Evolutionary conservation across 345 rosid species (phyloP), one percentile per base, ranked within the genome.

Genomic region (Citropsis articulata): DNA sequence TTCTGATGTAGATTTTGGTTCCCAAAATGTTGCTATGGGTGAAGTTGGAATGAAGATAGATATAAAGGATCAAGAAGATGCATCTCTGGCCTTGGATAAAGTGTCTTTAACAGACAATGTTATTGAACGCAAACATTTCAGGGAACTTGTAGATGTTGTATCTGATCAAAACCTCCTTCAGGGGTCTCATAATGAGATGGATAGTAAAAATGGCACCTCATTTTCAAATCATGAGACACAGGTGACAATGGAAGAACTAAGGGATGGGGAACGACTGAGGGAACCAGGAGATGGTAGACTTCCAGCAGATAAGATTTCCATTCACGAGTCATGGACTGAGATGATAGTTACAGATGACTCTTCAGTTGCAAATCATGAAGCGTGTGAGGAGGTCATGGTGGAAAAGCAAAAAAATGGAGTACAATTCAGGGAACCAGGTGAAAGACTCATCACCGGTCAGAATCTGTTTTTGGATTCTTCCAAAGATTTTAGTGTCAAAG

Each of bases 371-470:
- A 80, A 81, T 48, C 74, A 77, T 66, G 77, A 68, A 72, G 28
- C 57, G 66, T 67, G 9, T 77, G 83, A 80, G 65, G 80, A 77
- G 73, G 81, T 80, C 80, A 42, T 35, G n/a, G 9, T 72, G 72
- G 82, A 79, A 81, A 86, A 76, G 53, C 65, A 63, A 14, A 83
- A 74, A 67, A 75, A 66, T 71, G 85, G 73, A 79, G 88, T 79
- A 6, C 71, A 75, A 75, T 31, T 45, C 16, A 16, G 50, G 63
- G 33, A 28, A 62, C 80, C 83, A 31, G 82, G 75, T 71, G 83
- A 83, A 77, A 57, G 40, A 35, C 25, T 69, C 71, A 9, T 19
- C 65, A 62, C 57, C 48, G 82, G 77, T 78, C 78, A 59, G 79
- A 64, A 56, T 50, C 75, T 74, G 69, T 31, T 70, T 75, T 21